phyloP scores from a whole-genome alignment of 768 basidiomycete species.

The Amanita pseudoporphyria region DNA sequence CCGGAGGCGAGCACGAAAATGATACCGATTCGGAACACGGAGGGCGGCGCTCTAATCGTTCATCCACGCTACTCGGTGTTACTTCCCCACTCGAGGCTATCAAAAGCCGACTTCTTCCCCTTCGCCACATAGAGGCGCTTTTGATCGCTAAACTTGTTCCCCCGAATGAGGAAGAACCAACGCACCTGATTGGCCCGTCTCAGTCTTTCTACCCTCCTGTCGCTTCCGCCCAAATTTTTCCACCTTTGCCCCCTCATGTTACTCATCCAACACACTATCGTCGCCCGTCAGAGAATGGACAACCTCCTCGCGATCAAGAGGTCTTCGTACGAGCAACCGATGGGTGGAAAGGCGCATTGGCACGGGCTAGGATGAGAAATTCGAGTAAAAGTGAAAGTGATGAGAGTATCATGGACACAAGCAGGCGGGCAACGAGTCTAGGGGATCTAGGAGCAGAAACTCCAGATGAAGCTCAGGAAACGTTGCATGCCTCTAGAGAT shows the following conservation, averaged over 20 bases:
- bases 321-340: conserved; percentile 56
- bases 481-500: conserved; percentile 45
- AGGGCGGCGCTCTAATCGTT: conserved; percentile 13
- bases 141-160: conserved; percentile 65
- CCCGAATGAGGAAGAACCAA: conserved; percentile 50
- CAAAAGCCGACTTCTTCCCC: conserved; percentile 51
- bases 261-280: conserved; percentile 9
- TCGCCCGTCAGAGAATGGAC: conserved; percentile 7
- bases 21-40: conserved; percentile 14
- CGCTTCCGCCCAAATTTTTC: background rate
- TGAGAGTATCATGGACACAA: conserved; percentile 10
- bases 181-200: conserved; percentile 24
- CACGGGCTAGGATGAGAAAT: conserved; percentile 30
- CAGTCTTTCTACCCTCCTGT: background rate
- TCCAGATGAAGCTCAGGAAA: conserved; percentile 48
- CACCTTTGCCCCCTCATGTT: background rate
- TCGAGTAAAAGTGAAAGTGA: conserved; percentile 18
- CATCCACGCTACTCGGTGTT: conserved; percentile 15
- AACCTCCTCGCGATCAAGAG: conserved; percentile 29
- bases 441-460: conserved; percentile 38
- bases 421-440: conserved; percentile 31
- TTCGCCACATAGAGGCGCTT: conserved; percentile 59
- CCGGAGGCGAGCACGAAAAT: conserved; percentile 16
- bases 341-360: conserved; percentile 54
- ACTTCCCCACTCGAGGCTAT: conserved; percentile 42